Evolutionary conservation across 306 rosid species (phyloP), one percentile per base, ranked within the genome.

Genomic region (Geum urbanum): DNA sequence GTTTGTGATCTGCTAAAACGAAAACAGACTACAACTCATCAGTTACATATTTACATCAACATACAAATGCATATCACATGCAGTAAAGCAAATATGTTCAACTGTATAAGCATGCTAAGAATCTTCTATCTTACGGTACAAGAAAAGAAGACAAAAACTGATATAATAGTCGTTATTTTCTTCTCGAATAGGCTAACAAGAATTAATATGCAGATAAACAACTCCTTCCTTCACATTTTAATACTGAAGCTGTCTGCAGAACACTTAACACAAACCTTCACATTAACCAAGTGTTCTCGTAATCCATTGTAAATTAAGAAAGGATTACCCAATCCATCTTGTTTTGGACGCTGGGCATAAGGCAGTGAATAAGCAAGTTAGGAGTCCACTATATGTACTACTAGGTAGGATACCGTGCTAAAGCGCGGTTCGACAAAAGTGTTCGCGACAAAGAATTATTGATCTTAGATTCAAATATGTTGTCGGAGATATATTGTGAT

Each of bases 1-100:
- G 16, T 70, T 84, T 15, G 84, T 77, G 80, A 82, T 78, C 82
- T 84, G 70, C 78, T 67, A 57, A 67, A 22, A 46, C 8, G 16
- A 13, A 40, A 41, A 2, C 1, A 20, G 22, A 7, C 22, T 13
- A 22, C 69, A 7, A 20, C 18, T 65, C 45, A 59, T 65, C 45
- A 59, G 32, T 27, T 1, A 27, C 2, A 27, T 27, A 35, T 12
- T 59, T 35, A 35, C 43, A 27, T 27, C n/a, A 10, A 22, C 61
- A 2, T 55, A 55, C 18, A 12, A 20, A 10, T 57, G 27, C 41
- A 20, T 64, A 22, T 35, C 66, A 60, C 22, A 48, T 48, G 13
- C 0, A 27, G 32, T 27, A 15, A 60, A 59, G 16, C 6, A 32
- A 58, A 12, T 13, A 58, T 1, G 3, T 55, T 55, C 61, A 55